These are phyloP conservation scores for Daedalea quercina DNA, from an alignment of 768 basidiomycete genomes.

Conservation along the genomic window DNA sequence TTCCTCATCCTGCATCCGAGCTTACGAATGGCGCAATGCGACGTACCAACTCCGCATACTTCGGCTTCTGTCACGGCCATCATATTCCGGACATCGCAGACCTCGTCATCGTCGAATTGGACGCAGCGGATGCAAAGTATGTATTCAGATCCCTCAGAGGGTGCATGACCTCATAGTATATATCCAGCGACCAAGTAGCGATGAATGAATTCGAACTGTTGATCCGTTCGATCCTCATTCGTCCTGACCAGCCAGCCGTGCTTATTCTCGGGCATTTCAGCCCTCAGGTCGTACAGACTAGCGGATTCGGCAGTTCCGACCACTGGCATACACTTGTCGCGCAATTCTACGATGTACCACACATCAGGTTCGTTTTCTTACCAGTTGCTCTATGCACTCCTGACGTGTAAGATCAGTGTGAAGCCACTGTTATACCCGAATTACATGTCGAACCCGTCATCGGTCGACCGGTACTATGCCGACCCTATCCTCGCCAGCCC, in stretches of 20 bases:
- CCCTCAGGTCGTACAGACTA: constrained; percentile 69
- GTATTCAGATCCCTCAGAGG: constrained; percentile 24
- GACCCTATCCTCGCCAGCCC: constrained; percentile 81
- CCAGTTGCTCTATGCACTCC: neutral
- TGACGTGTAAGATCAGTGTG: constrained; percentile 34
- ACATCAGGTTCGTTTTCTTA: constrained; percentile 50
- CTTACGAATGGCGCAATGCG: constrained; percentile 96
- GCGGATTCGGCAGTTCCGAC: constrained; percentile 89
- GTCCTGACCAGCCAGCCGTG: constrained; percentile 88
- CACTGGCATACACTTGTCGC: constrained; percentile 86
- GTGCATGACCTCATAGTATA: neutral
- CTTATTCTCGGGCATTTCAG: constrained; percentile 93
- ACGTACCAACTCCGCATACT: constrained; percentile 88
- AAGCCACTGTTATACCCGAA: constrained; percentile 78
- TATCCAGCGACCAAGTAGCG: constrained; percentile 53
- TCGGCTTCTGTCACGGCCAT: constrained; percentile 88
- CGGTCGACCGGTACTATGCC: constrained; percentile 63
- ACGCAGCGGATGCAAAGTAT: constrained; percentile 82
- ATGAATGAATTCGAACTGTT: constrained; percentile 89
- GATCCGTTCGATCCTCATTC: constrained; percentile 83
- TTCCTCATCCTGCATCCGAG: constrained; percentile 96
- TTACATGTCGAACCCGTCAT: constrained; percentile 69
- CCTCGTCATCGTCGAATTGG: constrained; percentile 92
- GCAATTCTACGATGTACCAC: constrained; percentile 96
- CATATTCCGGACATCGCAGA: constrained; percentile 93